A percentile compares a stretch with the other conserved stretches of the same genome.
These are phyloP conservation scores for Mortierella sp. DNA, from an alignment of 371 early-diverging fungal species.

Conservation along the genomic window DNA sequence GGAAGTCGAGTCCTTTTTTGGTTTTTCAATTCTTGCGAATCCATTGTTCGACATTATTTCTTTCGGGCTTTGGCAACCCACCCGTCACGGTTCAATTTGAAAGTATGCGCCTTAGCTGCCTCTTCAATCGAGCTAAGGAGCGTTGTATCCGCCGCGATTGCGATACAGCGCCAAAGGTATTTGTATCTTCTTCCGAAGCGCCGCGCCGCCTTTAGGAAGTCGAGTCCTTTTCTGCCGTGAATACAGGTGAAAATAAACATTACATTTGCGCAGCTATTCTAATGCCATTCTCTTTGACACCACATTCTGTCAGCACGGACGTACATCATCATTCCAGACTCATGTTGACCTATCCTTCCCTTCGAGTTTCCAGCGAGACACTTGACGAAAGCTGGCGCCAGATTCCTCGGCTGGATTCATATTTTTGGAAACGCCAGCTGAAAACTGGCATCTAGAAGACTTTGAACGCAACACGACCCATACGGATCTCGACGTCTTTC, in stretches of 20 bases:
- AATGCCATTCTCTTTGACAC: constrained; percentile 6
- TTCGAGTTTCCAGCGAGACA: constrained; percentile 10
- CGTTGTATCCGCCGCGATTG: neutral
- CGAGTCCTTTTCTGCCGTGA: neutral
- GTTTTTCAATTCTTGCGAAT: neutral
- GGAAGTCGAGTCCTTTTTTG: constrained; percentile 2
- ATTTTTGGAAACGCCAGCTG: constrained; percentile 7
- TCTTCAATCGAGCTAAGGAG: no score
- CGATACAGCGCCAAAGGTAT: neutral
- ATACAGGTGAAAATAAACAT: no score
- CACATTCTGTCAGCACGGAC: constrained; percentile 2
- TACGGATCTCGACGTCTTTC: constrained; percentile 10
- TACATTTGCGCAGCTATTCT: constrained; percentile 1
- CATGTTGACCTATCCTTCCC: constrained; percentile 17
- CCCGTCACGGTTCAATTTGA: no score
- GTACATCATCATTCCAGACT: no score
- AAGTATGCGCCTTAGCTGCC: no score
- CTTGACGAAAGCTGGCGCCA: constrained; percentile 12
- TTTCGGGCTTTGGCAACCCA: no score
- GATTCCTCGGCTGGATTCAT: constrained; percentile 14
- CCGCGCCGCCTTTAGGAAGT: neutral
- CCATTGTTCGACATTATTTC: no score
- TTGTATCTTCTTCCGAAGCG: no score
- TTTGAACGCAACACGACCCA: constrained; percentile 20
- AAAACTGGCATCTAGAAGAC: constrained; percentile 19